Conservation (phyloP, 2,329 filamentous ascomycete genomes). For the Paraconiothyrium brasiliense region DNA sequence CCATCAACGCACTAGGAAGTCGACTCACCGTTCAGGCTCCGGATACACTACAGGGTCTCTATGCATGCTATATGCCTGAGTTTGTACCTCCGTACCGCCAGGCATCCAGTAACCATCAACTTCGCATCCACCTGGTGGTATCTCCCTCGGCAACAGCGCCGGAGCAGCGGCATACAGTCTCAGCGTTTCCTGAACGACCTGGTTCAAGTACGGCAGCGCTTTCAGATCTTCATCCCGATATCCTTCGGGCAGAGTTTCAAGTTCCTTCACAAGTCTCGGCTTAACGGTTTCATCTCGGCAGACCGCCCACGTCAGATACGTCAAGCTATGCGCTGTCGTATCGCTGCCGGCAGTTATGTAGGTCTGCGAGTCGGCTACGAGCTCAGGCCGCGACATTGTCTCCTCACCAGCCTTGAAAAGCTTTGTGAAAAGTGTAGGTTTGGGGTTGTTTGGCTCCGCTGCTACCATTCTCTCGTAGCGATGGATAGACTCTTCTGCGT, state of each 20-base stretch:
- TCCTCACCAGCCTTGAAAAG: too few relatives aligned
- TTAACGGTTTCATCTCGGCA: slow-evolving; percentile 16
- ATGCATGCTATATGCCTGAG: slow-evolving; percentile 28
- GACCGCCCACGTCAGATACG: slow-evolving; percentile 57
- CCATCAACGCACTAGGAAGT: background rate
- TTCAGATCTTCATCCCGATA: slow-evolving; percentile 18
- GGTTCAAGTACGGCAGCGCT: slow-evolving; percentile 38
- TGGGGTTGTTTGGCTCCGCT: too few relatives aligned
- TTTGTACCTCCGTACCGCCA: slow-evolving; percentile 16
- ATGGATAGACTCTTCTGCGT: too few relatives aligned
- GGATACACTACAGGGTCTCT: slow-evolving; percentile 19
- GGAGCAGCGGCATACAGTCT: slow-evolving; percentile 50
- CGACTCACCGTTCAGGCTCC: slow-evolving; percentile 20
- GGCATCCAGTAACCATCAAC: slow-evolving; percentile 25
- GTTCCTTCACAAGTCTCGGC: slow-evolving; percentile 21
- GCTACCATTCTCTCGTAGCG: too few relatives aligned
- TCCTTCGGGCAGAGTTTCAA: slow-evolving; percentile 11
- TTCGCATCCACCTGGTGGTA: slow-evolving; percentile 19
- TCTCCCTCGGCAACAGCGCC: slow-evolving; percentile 16
- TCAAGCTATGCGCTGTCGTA: slow-evolving; percentile 62
- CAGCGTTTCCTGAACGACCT: slow-evolving; percentile 48
- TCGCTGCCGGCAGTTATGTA: slow-evolving; percentile 64
- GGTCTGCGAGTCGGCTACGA: too few relatives aligned
- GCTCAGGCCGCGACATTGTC: too few relatives aligned
- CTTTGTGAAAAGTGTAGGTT: too few relatives aligned